Conservation (phyloP, 352 stramenopile genomes). For the Elongisporangium prolatum region DNA sequence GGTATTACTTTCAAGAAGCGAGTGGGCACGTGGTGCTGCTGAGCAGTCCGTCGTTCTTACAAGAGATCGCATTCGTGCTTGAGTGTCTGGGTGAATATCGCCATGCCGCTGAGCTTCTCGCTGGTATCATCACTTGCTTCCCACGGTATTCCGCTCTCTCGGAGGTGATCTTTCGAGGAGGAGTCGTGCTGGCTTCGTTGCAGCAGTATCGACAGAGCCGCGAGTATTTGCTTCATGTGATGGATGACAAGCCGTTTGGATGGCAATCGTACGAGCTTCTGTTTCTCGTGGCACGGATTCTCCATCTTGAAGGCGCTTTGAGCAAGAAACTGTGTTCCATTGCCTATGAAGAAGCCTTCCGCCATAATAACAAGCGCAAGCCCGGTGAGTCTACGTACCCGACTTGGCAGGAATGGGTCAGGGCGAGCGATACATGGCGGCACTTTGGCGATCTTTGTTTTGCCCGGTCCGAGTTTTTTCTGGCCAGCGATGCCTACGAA, state of each 20-base stretch:
- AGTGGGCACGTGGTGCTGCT: slow-evolving; percentile 40
- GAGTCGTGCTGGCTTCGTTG: slow-evolving; percentile 50
- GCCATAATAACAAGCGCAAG: slow-evolving; percentile 31
- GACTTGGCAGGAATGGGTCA: slow-evolving; percentile 64
- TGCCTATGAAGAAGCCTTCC: slow-evolving; percentile 69
- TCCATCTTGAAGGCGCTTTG: slow-evolving; percentile 43
- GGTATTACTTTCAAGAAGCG: slow-evolving; percentile 47
- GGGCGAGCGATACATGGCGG: slow-evolving; percentile 42
- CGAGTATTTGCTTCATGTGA: slow-evolving; percentile 61
- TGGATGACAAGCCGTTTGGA: slow-evolving; percentile 42
- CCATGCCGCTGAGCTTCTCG: slow-evolving; percentile 46
- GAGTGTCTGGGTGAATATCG: slow-evolving; percentile 36
- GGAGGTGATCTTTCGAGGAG: slow-evolving; percentile 66
- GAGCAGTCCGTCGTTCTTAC: slow-evolving; percentile 44
- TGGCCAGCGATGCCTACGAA: slow-evolving; percentile 58
- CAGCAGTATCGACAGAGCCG: slow-evolving; percentile 58
- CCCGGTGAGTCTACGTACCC: slow-evolving; percentile 16
- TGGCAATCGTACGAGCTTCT: slow-evolving; percentile 51
- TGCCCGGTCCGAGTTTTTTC: slow-evolving; percentile 34
- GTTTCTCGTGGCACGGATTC: slow-evolving; percentile 52
- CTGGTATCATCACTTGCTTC: slow-evolving; percentile 54
- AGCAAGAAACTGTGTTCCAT: slow-evolving; percentile 39
- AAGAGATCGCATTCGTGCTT: slow-evolving; percentile 49
- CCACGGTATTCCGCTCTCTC: slow-evolving; percentile 39
- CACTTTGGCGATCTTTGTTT: slow-evolving; percentile 47